Base-by-base conservation (phyloP, 2,329 filamentous ascomycete species). In the Cladosporium phlei region DNA sequence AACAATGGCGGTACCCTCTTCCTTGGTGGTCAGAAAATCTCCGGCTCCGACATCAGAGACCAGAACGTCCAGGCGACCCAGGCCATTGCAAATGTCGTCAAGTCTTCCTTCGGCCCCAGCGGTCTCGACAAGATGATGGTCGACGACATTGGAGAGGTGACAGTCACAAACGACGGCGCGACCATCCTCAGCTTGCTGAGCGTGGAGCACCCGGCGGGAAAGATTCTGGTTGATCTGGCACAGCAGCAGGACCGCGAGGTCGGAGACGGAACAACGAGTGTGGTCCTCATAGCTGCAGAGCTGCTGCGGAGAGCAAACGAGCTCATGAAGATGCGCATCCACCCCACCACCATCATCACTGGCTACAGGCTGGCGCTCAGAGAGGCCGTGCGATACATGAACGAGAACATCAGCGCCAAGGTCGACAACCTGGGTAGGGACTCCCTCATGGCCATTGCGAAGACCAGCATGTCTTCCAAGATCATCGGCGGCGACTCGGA, bases 71-170 rank as follows among this genome's bases (percentile, higher is more conserved):
- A 89, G 58, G 93, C 93, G 58, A 97, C 93, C 35, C 89, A 96
- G 69, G 89, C 91, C 50, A 97, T 98, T 64, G 86, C 93, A 62
- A 98, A 97, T 82, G 90, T 98, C 50, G 89, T 98, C 69, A 97
- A 95, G 77, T 95, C 88, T 70, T 98, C 93, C 12, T 98, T 98
- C 66, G 93, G 93, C 47, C 93, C 93, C 42, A 95, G 88, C 53
- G 93, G 93, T 38, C 79, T 98, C 57, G 93, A 98, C 69, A 98
- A 98, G 80, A 98, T 98, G 93, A 97, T 98, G 93, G 93, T 98
- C 61, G 93, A 98, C 73, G 93, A 98, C 67, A 97, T 98, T 68
- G 93, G 93, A 65, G 93, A 98, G 74, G 93, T 98, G 50, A 98
- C 93, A 51, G 93, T 98, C 49, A 98, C 93, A 57, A 98, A 98